Base-by-base conservation (phyloP, 1,284 basidiomycete genomes). In the Malassezia yamatoensis region DNA sequence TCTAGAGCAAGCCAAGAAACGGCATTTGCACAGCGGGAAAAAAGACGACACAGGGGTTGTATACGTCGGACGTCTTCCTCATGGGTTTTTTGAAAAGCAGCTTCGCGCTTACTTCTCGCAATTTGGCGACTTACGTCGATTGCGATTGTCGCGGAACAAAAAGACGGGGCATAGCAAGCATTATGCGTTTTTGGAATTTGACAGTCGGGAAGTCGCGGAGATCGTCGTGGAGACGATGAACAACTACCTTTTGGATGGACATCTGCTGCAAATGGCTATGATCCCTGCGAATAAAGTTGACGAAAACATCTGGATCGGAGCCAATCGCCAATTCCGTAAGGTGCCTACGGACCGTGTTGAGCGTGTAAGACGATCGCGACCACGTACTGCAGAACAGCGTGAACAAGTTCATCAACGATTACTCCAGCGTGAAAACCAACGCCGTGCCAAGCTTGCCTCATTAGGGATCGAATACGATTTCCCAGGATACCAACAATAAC, bases 211-310 rank as follows among this genome's bases (percentile, higher is more conserved):
- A 1, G 91, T 98, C 41, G 91, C 93, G 0, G 78, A 88, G 71
- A 96, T 99, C 61, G 94, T 96, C 10, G 86, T 87, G 6, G 94
- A 98, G 71, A 98, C 94, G 43, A 96, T 98, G 93, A 83, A 99
- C 81, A 96, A 96, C 78, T 99, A 96, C 76, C 82, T 99, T 32
- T 80, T 99, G 63, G 83, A 87, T 80, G 91, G 91, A 3, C 89
- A 94, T 68, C 84, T 99, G 62, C 80, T 99, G 46, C 83, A 83
- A 58, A 96, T 93, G 78, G 59, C 62, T 15, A 85, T 86, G 68
- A 77, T 79, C 41, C 86, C 90, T 18, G 83, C 84, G 64, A 88
- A 91, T 33, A 78, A 93, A 63, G 82, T 96, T 0, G 91, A 98
- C 75, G 86, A 90, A 5, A 83, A 90, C 69, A 78, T 98, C 3